phyloP scores from a whole-genome alignment of 176 grass and related monocot species.

The Aegilops bicornis region DNA sequence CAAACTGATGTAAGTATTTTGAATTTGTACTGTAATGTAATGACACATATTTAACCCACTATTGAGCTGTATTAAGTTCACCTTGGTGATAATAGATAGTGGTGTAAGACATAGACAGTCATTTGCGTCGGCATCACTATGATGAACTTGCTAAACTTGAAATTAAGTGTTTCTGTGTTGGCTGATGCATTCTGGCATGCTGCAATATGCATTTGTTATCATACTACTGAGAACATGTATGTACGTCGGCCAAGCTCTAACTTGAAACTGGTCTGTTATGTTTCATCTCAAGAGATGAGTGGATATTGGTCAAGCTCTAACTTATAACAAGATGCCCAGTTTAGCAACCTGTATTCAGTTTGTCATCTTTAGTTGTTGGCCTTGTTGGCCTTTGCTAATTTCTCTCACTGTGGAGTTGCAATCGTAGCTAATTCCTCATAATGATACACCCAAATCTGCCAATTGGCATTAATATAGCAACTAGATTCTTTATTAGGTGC shows the following conservation, averaged over 20 bases:
- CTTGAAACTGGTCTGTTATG: neutral
- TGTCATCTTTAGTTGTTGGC: neutral
- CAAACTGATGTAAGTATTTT: neutral
- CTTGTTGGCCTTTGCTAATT: neutral
- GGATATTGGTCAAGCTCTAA: neutral
- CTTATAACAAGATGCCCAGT: neutral
- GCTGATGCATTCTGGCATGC: neutral
- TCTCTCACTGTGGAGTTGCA: neutral
- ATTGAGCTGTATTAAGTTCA: neutral
- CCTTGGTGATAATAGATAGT: neutral
- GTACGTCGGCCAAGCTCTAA: neutral
- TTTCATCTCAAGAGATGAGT: constrained; percentile 9
- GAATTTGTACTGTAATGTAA: neutral
- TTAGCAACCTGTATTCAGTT: neutral
- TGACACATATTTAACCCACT: neutral
- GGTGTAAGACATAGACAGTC: neutral
- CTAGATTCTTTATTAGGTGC: neutral
- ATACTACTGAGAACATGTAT: neutral
- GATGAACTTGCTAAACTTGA: neutral
- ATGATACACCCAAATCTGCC: neutral
- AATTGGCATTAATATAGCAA: constrained; percentile 2
- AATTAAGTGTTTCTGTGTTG: neutral
- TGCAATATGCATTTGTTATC: neutral
- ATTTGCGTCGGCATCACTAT: neutral
- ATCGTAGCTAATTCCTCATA: neutral